phyloP scores from a whole-genome alignment of 2,329 filamentous ascomycete genomes.

The Xylaria sp. region DNA sequence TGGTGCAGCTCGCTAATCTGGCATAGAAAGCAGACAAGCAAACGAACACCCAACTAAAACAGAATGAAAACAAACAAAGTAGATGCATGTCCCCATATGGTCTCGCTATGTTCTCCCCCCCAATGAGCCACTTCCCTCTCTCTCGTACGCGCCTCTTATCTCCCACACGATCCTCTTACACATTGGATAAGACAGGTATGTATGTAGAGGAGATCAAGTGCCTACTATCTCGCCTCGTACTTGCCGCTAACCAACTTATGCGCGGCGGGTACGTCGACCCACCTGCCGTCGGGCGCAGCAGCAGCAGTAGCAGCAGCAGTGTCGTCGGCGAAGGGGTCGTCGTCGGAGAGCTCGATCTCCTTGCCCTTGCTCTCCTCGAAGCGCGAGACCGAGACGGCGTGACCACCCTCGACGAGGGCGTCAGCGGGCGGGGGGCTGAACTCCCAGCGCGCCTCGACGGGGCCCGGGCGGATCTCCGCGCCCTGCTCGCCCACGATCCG shows the following conservation, averaged over 20 bases:
- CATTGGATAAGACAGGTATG: not conserved
- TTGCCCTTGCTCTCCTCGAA: slow-evolving; percentile 57
- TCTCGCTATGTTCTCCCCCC: slow-evolving; percentile 6
- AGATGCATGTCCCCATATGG: slow-evolving; percentile 16
- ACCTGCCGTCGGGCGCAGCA: slow-evolving; percentile 46
- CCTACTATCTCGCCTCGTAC: slow-evolving; percentile 61
- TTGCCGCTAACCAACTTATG: slow-evolving; percentile 75
- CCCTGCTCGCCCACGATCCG: slow-evolving; percentile 75
- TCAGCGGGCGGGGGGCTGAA: slow-evolving; percentile 42
- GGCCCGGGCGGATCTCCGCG: slow-evolving; percentile 70
- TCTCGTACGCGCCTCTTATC: not conserved
- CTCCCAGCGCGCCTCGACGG: slow-evolving; percentile 85
- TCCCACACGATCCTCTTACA: slow-evolving; percentile 17
- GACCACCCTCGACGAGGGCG: slow-evolving; percentile 45
- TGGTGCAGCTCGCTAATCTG: slow-evolving; percentile 20
- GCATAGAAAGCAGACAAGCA: slow-evolving; percentile 27
- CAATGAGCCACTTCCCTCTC: not conserved
- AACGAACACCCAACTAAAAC: slow-evolving; percentile 22
- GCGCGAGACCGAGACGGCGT: slow-evolving; percentile 63
- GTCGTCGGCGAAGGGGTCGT: slow-evolving; percentile 74
- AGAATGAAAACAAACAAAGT: slow-evolving; percentile 19
- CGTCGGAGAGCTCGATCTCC: slow-evolving; percentile 47
- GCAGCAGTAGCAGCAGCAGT: no score
- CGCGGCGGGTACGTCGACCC: slow-evolving; percentile 67
- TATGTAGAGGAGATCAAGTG: not conserved